Evolutionary conservation across 2,329 filamentous ascomycete species (phyloP).

Genomic region (Xylogone sp.): DNA sequence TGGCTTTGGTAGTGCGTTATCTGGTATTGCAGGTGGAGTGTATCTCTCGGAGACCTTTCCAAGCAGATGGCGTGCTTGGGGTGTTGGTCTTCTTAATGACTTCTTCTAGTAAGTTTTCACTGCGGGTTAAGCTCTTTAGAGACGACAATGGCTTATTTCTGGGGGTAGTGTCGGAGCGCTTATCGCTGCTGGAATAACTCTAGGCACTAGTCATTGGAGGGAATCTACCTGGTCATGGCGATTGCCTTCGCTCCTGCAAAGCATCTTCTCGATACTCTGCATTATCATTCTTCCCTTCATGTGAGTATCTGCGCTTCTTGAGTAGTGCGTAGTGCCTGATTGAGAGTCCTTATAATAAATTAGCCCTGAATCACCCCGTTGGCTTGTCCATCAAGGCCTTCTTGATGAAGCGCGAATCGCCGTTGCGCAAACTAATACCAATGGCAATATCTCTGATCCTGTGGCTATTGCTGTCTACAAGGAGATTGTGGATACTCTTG

Average conservation of each 20-base stretch:
- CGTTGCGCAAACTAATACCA: conserved; percentile 37
- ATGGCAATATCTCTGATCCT: conserved; percentile 29
- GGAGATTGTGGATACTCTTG: conserved; percentile 25
- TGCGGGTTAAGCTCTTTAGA: background rate
- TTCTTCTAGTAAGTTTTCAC: conserved; percentile 27
- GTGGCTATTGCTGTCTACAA: conserved; percentile 22
- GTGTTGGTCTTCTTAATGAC: conserved; percentile 35
- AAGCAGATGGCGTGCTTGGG: conserved; percentile 40
- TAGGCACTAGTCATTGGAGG: conserved; percentile 31
- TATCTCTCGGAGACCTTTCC: conserved; percentile 48
- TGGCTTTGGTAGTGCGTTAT: conserved; percentile 13
- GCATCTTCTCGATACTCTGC: conserved; percentile 22
- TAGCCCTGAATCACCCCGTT: conserved; percentile 20
- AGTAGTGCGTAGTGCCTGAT: too few relatives aligned
- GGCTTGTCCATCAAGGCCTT: conserved; percentile 28
- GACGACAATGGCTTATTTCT: background rate
- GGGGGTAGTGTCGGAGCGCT: conserved; percentile 27
- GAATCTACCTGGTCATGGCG: conserved; percentile 34
- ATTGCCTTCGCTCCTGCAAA: conserved; percentile 25
- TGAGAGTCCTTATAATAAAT: too few relatives aligned
- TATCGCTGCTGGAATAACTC: conserved; percentile 32
- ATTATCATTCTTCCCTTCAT: conserved; percentile 18
- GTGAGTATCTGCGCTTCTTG: too few relatives aligned
- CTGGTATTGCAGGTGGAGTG: conserved; percentile 37
- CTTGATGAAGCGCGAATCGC: conserved; percentile 14